Evolutionary conservation across 208 protist genomes (phyloP).

Genomic region (Leishmania guyanensis): DNA sequence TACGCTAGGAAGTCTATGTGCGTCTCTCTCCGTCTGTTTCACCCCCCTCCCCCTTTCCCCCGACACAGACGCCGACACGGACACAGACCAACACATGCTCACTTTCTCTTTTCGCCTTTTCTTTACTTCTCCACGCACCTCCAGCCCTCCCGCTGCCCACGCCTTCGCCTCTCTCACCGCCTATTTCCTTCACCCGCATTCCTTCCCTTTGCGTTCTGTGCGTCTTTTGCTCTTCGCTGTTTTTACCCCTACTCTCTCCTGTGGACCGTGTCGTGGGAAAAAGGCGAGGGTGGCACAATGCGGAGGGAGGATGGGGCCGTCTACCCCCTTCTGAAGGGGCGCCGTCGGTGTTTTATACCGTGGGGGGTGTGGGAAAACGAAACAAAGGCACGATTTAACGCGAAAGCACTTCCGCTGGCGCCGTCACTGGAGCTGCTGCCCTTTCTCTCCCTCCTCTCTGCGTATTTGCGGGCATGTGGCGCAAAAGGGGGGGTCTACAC

Average conservation of each 20-base stretch:
- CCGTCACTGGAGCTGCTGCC: not conserved
- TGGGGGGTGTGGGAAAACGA: not conserved
- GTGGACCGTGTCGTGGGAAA: not conserved
- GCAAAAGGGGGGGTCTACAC: not conserved
- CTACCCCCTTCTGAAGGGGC: not conserved
- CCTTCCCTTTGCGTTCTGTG: not conserved
- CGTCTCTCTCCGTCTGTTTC: conserved; percentile 7
- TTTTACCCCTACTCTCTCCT: not conserved
- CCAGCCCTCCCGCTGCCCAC: not conserved
- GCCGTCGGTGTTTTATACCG: not conserved
- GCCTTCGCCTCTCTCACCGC: not conserved
- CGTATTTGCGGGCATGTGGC: not conserved
- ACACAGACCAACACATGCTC: conserved; percentile 8
- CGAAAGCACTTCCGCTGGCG: not conserved
- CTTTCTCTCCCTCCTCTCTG: not conserved
- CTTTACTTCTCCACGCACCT: not conserved
- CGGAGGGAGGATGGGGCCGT: not conserved
- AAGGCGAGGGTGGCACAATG: not conserved
- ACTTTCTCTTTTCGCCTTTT: not conserved
- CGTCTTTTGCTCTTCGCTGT: not conserved
- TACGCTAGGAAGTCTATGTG: conserved; percentile 9
- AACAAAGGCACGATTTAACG: not conserved
- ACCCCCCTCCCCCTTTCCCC: not conserved
- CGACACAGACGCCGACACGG: not conserved
- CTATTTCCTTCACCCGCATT: not conserved